Evolutionary conservation across 2,329 filamentous ascomycete species (phyloP).

Genomic region (Amauroascus niger): DNA sequence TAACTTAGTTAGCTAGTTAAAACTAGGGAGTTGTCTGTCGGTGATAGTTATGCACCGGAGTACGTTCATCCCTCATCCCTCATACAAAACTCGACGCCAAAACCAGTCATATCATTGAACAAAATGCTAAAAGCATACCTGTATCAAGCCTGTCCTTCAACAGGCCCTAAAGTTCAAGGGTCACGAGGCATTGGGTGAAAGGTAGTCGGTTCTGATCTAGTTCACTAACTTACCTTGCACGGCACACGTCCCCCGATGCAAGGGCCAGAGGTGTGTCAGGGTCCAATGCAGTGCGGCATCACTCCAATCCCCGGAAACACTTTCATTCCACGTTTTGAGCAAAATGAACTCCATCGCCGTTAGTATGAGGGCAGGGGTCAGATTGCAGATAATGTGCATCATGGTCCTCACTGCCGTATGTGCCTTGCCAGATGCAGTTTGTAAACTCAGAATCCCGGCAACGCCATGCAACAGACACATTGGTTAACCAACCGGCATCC

Average conservation of each 20-base stretch:
- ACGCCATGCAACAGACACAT: neutral
- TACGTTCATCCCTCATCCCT: neutral
- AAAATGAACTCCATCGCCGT: neutral
- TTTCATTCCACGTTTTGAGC: conserved; percentile 1
- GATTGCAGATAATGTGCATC: neutral
- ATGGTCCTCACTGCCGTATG: neutral
- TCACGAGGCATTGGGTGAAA: neutral
- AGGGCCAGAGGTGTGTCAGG: neutral
- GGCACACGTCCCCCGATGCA: neutral
- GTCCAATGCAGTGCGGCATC: neutral
- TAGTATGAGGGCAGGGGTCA: neutral
- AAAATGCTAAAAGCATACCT: neutral
- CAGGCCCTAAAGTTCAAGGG: neutral
- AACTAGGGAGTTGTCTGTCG: no score
- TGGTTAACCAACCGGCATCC: no score
- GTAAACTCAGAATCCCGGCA: no score
- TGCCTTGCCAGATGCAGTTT: no score
- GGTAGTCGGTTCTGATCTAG: neutral
- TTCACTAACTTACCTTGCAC: neutral
- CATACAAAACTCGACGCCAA: neutral
- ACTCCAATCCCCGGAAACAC: neutral
- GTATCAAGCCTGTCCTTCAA: neutral
- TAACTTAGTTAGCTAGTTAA: no score
- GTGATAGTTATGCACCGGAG: neutral
- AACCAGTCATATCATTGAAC: neutral